Evolutionary conservation across 2,329 filamentous ascomycete genomes (phyloP), one percentile per base, ranked within the genome.

Genomic region (Diplodia sapinea): DNA sequence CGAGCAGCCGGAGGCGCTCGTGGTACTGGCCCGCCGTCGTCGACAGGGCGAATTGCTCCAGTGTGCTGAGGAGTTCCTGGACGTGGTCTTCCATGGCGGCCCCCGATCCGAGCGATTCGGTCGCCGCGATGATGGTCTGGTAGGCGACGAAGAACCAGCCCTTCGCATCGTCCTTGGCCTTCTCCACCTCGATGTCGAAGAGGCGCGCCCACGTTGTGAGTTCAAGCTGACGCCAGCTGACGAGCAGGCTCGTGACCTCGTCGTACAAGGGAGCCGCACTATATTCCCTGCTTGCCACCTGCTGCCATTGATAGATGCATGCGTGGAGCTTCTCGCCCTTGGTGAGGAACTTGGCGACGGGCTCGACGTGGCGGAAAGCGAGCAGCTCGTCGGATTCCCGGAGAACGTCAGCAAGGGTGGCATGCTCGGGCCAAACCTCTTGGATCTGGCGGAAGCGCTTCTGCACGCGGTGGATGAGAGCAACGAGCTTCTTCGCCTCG

Each of bases 121-220:
- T 91, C 11, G 89, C 90, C 3, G 89, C 90, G 72, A 99, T 86
- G 51, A 96, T 87, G 4, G 90, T 92, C 78, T 98, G 93, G 74
- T 97, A 99, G 0, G 94, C 93, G 69, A 98, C 86, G 73, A 97
- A 99, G 90, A 94, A 99, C 95, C 95, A 99, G 17, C 91, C 90
- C 73, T 89, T 89, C 2, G 94, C 93, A 74, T 93, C 90, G 59
- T 92, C 86, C 26, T 89, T 83, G 72, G 89, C 93, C 73, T 91
- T 93, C 65, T 87, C 84, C 47, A 88, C 85, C 78, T 99, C 95
- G 77, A 91, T 88, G 72, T 97, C 92, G 69, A 99, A 90, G 3
- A 99, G 80, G 51, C 90, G 91, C 43, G 91, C 89, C 95, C 95
- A 99, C 0, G 94, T 97, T 0, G 91, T 91, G 31, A 99, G 83